Conservation (phyloP, 129 eudicot species). For the Chrysanthemum seticuspe region DNA sequence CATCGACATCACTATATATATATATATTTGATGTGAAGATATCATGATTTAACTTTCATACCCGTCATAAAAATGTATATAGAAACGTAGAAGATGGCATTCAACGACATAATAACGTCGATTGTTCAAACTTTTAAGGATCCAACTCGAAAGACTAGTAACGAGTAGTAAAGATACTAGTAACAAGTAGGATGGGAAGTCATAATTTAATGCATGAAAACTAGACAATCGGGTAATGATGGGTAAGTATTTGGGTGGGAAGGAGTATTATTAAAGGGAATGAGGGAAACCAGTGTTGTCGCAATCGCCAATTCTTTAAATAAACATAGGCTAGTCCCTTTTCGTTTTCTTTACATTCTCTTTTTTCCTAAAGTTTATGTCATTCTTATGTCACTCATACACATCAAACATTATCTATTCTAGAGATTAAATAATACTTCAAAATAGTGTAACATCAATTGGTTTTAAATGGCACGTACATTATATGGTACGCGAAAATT, state of each 20-base stretch:
- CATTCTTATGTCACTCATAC: conserved; percentile 31
- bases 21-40: too few species aligned
- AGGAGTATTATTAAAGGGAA: conserved; percentile 42
- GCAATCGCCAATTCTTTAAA: conserved; percentile 23
- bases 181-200: conserved; percentile 22
- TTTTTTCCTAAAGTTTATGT: conserved; percentile 6
- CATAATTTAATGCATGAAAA: conserved; percentile 34
- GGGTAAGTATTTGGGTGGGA: conserved; percentile 39
- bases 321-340: conserved; percentile 20
- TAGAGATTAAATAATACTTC: not conserved
- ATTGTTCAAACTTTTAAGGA: too few species aligned
- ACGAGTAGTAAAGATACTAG: not conserved
- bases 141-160: too few species aligned
- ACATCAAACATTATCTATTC: conserved; percentile 9
- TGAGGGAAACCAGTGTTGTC: conserved; percentile 33
- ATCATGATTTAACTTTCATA: too few species aligned
- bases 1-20: too few species aligned
- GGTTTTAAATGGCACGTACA: too few species aligned
- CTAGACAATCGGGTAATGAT: conserved; percentile 24
- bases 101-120: too few species aligned
- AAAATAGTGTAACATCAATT: not conserved
- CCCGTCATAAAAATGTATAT: too few species aligned
- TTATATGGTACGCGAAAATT: too few species aligned
- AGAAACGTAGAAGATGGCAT: too few species aligned
- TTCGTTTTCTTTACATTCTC: conserved; percentile 20